Evolutionary conservation across 768 basidiomycete species (phyloP), one percentile per base, ranked within the genome.

Genomic region (Pilatotrama ljubarskyi): DNA sequence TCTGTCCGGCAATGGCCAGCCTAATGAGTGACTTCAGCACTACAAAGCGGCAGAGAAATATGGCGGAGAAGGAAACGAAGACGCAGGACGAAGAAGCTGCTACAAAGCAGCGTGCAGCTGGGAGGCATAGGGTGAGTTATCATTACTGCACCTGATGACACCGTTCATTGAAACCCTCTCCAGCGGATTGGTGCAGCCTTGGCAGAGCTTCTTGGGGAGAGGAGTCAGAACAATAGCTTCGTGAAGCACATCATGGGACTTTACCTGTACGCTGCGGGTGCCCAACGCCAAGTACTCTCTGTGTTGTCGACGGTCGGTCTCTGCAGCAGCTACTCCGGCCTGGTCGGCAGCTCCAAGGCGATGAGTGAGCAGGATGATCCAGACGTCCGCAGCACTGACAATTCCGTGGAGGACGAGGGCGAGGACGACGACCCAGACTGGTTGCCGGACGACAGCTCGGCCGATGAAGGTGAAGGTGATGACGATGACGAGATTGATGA

Each of bases 231-330:
- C 8, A 76, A 76, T 47, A 76, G 72, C 61, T 61, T 59, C 13
- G 43, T 63, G 1, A 67, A 66, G 18, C 60, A 68, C 1, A 61
- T 74, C 11, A 43, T 74, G 24, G 64, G 63, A 0, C 48, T 75
- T 1, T 77, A 72, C 51, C 56, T 75, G 0, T 75, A 73, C 60
- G 72, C 73, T 0, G 60, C 63, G 5, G 73, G 75, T 0, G 66
- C 72, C 0, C 69, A 70, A 36, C 64, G 71, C 0, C 75, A 76
- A 47, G 58, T 64, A 0, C 68, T 76, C 15, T 41, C 63, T 3
- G 67, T 75, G 5, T 40, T 75, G 1, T 68, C 71, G 0, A 62
- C 62, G 15, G 54, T 74, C 11, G 73, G 75, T 0, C 20, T 73
- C 5, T 65, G 62, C 0, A 71, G 71, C 49, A 74, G 74, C 59